A percentile compares a stretch with the other conserved stretches of the same genome.
Evolutionary conservation across 495 filamentous ascomycete genomes (phyloP).

Genomic region (Lasiosphaeria hispida): DNA sequence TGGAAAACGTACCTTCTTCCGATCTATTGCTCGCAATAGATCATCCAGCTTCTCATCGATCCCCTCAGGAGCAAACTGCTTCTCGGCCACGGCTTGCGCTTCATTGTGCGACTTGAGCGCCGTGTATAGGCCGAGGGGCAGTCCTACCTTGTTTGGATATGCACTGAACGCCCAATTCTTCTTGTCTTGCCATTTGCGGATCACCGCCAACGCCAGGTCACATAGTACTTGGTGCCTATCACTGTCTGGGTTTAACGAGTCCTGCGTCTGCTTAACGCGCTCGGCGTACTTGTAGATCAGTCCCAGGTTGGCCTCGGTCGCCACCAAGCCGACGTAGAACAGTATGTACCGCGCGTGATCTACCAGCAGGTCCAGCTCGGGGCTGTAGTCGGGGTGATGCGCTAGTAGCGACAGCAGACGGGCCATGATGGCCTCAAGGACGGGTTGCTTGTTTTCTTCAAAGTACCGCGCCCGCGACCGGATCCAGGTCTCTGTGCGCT

Average conservation of each 20-base stretch:
- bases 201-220: constrained; percentile 79
- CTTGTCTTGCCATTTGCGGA: constrained; percentile 77
- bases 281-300: constrained; percentile 91
- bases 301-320: constrained; percentile 79
- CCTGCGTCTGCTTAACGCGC: constrained; percentile 84
- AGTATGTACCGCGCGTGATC: constrained; percentile 84
- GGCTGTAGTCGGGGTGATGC: constrained; percentile 89
- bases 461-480: constrained; percentile 66
- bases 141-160: constrained; percentile 74
- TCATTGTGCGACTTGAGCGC: constrained; percentile 70
- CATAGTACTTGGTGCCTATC: constrained; percentile 82
- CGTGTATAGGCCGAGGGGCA: constrained; percentile 75
- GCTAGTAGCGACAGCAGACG: constrained; percentile 84
- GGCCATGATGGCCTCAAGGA: constrained; percentile 82
- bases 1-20: constrained; percentile 47
- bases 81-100: constrained; percentile 80
- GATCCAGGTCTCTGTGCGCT: constrained; percentile 81
- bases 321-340: constrained; percentile 81
- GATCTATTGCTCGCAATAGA: constrained; percentile 53
- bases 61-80: constrained; percentile 77
- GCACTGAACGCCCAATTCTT: constrained; percentile 76
- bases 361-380: constrained; percentile 63
- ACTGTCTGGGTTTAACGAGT: constrained; percentile 63
- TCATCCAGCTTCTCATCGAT: constrained; percentile 74
- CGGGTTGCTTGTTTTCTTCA: constrained; percentile 51